Evolutionary conservation across 805 yeast species (phyloP).

Genomic region (Candida nitratophila): DNA sequence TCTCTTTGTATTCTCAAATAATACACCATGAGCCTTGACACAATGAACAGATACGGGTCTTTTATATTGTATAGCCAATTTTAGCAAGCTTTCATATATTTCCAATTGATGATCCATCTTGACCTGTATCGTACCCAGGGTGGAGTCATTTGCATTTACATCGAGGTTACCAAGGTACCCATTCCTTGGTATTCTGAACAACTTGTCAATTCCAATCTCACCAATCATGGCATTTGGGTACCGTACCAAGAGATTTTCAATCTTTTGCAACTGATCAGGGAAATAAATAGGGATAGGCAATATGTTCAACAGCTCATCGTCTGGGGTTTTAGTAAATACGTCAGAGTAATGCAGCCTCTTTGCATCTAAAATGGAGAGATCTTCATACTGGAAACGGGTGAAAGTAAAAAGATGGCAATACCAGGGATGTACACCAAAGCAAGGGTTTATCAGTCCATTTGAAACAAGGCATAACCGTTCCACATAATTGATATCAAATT

Average conservation of each 20-base stretch:
- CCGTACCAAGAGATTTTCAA: slow-evolving; percentile 25
- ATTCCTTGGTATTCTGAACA: slow-evolving; percentile 56
- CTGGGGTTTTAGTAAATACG: slow-evolving; percentile 40
- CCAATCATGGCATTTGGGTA: slow-evolving; percentile 48
- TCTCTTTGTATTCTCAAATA: slow-evolving; percentile 37
- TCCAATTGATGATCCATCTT: slow-evolving; percentile 56
- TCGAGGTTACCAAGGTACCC: slow-evolving; percentile 44
- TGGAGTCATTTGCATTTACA: neutral
- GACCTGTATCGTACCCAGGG: slow-evolving; percentile 37
- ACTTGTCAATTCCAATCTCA: slow-evolving; percentile 85
- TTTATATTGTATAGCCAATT: slow-evolving; percentile 40
- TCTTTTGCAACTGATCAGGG: slow-evolving; percentile 22
- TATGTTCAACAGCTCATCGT: slow-evolving; percentile 29
- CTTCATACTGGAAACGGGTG: slow-evolving; percentile 9
- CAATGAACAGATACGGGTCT: slow-evolving; percentile 74
- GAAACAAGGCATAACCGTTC: slow-evolving; percentile 7
- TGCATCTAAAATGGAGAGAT: slow-evolving; percentile 5
- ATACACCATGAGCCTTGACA: slow-evolving; percentile 67
- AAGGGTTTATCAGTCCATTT: slow-evolving; percentile 29
- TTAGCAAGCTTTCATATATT: slow-evolving; percentile 44
- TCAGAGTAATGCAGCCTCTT: slow-evolving; percentile 50
- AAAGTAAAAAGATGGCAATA: slow-evolving; percentile 57
- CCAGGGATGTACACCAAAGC: slow-evolving; percentile 91
- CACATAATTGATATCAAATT: slow-evolving; percentile 27
- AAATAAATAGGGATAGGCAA: slow-evolving; percentile 61